These are phyloP conservation scores for Aspergillus diversus DNA, from an alignment of 495 filamentous ascomycete genomes.

Conservation along the genomic window DNA sequence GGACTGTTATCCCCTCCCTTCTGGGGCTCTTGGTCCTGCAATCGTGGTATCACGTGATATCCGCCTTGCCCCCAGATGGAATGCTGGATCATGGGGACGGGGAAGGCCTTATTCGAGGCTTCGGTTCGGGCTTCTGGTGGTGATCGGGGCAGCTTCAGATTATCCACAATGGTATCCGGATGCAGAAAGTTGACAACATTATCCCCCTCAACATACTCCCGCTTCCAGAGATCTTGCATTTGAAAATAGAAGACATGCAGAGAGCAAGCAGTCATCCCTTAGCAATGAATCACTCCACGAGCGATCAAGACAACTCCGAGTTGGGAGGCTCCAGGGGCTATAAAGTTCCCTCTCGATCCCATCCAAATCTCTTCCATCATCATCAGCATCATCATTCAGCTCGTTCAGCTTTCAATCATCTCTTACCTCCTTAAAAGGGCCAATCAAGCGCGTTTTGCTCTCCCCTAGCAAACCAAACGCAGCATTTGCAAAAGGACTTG, in stretches of 20 bases:
- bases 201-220: neutral
- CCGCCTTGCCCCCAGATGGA: slow-evolving; percentile 11
- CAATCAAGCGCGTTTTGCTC: neutral
- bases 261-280: neutral
- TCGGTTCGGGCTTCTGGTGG: neutral
- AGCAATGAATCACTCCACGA: neutral
- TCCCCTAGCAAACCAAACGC: neutral
- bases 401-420: neutral
- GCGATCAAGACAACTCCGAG: neutral
- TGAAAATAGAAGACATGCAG: neutral
- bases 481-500: neutral
- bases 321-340: slow-evolving; percentile 4
- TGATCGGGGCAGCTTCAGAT: neutral
- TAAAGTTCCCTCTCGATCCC: slow-evolving; percentile 6
- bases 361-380: neutral
- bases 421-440: neutral
- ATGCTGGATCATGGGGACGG: slow-evolving; percentile 9
- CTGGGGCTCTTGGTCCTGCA: slow-evolving; percentile 2
- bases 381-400: slow-evolving; percentile 6
- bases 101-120: neutral
- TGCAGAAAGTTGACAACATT: slow-evolving; percentile 4
- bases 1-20: slow-evolving; percentile 5
- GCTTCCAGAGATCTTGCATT: slow-evolving; percentile 12
- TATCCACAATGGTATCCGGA: slow-evolving; percentile 4
- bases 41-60: slow-evolving; percentile 19